A percentile compares a stretch with the other conserved stretches of the same genome.
phyloP scores from a whole-genome alignment of 345 rosid genomes.

The Psidium friedrichsthalianum region DNA sequence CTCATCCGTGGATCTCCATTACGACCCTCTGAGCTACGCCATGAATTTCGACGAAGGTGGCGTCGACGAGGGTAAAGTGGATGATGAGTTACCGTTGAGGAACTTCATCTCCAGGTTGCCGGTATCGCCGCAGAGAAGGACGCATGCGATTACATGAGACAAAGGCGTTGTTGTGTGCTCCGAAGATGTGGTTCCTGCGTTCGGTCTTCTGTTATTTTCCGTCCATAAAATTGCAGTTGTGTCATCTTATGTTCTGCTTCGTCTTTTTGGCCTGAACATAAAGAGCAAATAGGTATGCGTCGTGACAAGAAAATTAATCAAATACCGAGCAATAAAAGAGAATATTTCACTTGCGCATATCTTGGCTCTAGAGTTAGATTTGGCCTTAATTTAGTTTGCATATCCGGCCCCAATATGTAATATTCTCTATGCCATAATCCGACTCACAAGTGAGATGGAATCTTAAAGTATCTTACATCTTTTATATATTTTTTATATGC shows the following conservation, averaged over 20 bases:
- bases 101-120: conserved; percentile 5
- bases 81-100: neutral
- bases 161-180: neutral
- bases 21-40: conserved; percentile 33
- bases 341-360: neutral
- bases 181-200: neutral
- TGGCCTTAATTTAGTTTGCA: neutral
- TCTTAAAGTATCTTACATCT: neutral
- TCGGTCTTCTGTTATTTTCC: neutral
- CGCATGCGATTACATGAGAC: neutral
- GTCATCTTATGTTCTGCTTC: neutral
- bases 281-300: neutral
- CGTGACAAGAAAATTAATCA: neutral
- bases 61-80: neutral
- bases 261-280: neutral
- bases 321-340: neutral
- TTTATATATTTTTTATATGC: rapidly evolving
- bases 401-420: neutral
- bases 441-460: neutral
- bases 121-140: neutral
- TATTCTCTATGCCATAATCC: neutral
- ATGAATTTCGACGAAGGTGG: conserved; percentile 33
- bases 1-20: conserved; percentile 16
- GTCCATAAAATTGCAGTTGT: neutral
- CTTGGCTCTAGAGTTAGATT: neutral